A percentile compares a stretch with the other conserved stretches of the same genome.
These are phyloP conservation scores for Chimonanthus praecox DNA, from an alignment of 164 flowering plant species.

Conservation along the genomic window DNA sequence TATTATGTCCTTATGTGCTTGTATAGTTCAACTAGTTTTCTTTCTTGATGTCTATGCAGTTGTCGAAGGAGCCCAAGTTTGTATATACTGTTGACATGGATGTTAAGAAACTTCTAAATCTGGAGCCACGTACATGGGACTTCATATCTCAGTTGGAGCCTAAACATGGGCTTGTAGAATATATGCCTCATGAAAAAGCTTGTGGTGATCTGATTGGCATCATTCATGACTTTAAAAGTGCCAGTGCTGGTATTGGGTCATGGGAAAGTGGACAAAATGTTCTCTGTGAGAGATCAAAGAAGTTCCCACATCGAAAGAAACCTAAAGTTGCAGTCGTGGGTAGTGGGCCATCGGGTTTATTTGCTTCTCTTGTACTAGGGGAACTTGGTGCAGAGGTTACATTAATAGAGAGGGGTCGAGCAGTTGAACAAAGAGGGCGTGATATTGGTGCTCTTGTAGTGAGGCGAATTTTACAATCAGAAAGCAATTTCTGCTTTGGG, in stretches of 20 bases:
- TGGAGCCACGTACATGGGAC: slow-evolving; percentile 81
- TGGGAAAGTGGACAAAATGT: slow-evolving; percentile 17
- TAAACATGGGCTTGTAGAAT: slow-evolving; percentile 62
- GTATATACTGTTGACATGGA: slow-evolving; percentile 92
- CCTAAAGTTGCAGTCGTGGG: slow-evolving; percentile 92
- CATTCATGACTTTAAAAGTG: slow-evolving; percentile 30
- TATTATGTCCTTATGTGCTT: neutral
- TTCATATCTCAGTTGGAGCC: slow-evolving; percentile 76
- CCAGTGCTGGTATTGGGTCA: slow-evolving; percentile 11
- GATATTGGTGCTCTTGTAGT: slow-evolving; percentile 94
- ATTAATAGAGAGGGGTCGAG: slow-evolving; percentile 85
- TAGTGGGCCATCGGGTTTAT: slow-evolving; percentile 91
- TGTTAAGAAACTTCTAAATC: slow-evolving; percentile 53
- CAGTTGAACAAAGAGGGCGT: slow-evolving; percentile 95
- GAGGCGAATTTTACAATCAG: slow-evolving; percentile 69
- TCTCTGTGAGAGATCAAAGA: slow-evolving; percentile 8
- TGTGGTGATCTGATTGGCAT: slow-evolving; percentile 58
- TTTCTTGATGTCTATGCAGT: slow-evolving; percentile 30
- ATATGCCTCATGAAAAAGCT: slow-evolving; percentile 34
- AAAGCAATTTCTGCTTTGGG: slow-evolving; percentile 99
- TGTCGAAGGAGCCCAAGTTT: slow-evolving; percentile 82
- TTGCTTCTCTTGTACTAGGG: slow-evolving; percentile 94
- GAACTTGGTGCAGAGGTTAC: slow-evolving; percentile 97
- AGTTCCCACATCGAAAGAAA: slow-evolving; percentile 15
- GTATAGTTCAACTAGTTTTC: neutral